Percentiles rank a stretch among this genome's conserved stretches.
Evolutionary conservation across 768 basidiomycete genomes (phyloP).

Genomic region (Mycena floridula): DNA sequence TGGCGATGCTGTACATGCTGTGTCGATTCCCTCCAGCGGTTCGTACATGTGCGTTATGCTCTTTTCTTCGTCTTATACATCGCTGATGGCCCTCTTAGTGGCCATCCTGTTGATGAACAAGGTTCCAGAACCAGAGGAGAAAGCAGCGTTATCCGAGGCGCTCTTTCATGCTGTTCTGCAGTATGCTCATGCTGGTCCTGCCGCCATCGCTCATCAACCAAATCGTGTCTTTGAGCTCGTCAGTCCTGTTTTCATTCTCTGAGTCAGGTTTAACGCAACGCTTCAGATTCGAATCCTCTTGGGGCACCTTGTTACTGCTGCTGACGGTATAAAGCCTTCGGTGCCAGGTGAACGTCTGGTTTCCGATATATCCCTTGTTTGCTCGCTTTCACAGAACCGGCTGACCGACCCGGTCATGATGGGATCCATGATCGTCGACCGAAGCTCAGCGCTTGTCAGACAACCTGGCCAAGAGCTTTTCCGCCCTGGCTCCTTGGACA

Average conservation of each 20-base stretch:
- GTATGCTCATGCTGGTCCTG: conserved; percentile 13
- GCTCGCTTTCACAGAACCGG: conserved; percentile 15
- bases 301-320: background rate
- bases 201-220: conserved; percentile 8
- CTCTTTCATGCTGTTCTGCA: conserved; percentile 16
- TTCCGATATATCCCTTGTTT: conserved; percentile 14
- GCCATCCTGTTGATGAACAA: conserved; percentile 17
- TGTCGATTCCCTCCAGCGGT: conserved; percentile 21
- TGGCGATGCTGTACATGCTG: conserved; percentile 15
- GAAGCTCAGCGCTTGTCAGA: conserved; percentile 10
- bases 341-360: conserved; percentile 6
- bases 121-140: conserved; percentile 14
- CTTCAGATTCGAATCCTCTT: conserved; percentile 1
- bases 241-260: background rate
- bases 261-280: background rate
- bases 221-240: conserved; percentile 14
- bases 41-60: conserved; percentile 15
- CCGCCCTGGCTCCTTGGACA: conserved; percentile 5
- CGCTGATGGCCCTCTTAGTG: conserved; percentile 9
- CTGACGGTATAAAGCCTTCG: background rate
- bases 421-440: conserved; percentile 13
- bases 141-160: conserved; percentile 17
- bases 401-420: conserved; percentile 16
- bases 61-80: background rate
- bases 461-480: conserved; percentile 14